phyloP scores from a whole-genome alignment of 805 yeast species.

The Wickerhamomyces chambardii region DNA sequence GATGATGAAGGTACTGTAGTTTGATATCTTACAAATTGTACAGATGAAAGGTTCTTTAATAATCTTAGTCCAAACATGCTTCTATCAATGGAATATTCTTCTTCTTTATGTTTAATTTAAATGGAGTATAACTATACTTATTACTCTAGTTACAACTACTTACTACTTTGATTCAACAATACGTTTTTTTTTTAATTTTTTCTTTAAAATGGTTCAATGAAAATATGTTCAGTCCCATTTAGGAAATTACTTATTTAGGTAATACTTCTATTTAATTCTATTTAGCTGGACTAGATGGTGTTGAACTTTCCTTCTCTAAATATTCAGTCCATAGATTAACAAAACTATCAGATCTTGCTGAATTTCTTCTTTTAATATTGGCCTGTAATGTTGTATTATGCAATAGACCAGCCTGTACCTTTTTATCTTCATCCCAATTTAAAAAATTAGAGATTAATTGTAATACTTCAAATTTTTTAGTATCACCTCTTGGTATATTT shows the following conservation, averaged over 20 bases:
- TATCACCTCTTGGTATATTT: constrained; percentile 83
- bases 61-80: too few species aligned
- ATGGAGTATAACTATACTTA: too few species aligned
- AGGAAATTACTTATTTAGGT: too few species aligned
- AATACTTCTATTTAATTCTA: neutral
- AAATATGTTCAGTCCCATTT: too few species aligned
- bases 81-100: too few species aligned
- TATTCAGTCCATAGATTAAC: constrained; percentile 76
- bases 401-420: constrained; percentile 65
- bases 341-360: constrained; percentile 42
- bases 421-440: constrained; percentile 82
- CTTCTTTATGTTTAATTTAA: too few species aligned
- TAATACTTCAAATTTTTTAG: constrained; percentile 89
- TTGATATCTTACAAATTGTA: constrained; percentile 18
- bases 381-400: constrained; percentile 15
- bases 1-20: constrained; percentile 16
- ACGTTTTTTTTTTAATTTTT: too few species aligned
- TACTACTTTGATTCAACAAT: too few species aligned
- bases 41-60: neutral
- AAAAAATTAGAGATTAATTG: constrained; percentile 74
- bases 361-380: constrained; percentile 12
- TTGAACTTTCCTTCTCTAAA: constrained; percentile 60
- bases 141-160: too few species aligned
- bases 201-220: too few species aligned
- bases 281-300: too few species aligned